phyloP scores from a whole-genome alignment of 2,329 filamentous ascomycete species.

The Phoma sp. region DNA sequence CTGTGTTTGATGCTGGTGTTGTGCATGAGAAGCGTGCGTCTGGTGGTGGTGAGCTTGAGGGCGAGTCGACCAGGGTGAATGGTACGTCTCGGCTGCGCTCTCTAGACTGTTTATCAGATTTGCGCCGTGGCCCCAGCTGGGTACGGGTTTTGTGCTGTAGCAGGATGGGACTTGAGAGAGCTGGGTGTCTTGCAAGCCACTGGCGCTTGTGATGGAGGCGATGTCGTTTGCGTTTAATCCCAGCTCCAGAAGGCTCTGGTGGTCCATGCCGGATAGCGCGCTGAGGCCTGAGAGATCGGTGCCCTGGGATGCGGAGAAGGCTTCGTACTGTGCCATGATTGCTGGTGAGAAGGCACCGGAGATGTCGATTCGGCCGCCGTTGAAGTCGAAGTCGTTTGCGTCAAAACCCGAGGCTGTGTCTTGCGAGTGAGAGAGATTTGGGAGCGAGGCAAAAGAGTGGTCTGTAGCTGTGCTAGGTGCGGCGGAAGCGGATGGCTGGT shows the following conservation, averaged over 20 bases:
- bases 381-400: constrained; percentile 51
- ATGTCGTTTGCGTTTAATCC: constrained; percentile 22
- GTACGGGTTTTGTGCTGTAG: constrained; percentile 6
- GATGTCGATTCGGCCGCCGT: constrained; percentile 49
- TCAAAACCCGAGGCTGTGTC: constrained; percentile 27
- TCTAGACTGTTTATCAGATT: constrained; percentile 1
- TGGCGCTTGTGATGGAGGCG: constrained; percentile 13
- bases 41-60: neutral
- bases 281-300: constrained; percentile 13
- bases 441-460: constrained; percentile 34
- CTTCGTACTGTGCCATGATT: constrained; percentile 34
- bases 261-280: constrained; percentile 27
- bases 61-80: neutral
- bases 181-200: constrained; percentile 6
- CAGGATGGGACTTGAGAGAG: neutral
- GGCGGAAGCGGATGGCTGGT: constrained; percentile 29
- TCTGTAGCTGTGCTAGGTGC: constrained; percentile 33
- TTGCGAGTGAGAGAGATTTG: constrained; percentile 29
- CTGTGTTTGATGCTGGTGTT: neutral
- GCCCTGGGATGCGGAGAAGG: constrained; percentile 8
- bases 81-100: neutral
- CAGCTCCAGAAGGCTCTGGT: constrained; percentile 22
- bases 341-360: constrained; percentile 44
- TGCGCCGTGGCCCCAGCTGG: neutral
- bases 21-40: neutral